phyloP scores from a whole-genome alignment of 1,284 basidiomycete species.

The Kalmanozyma brasiliensis region DNA sequence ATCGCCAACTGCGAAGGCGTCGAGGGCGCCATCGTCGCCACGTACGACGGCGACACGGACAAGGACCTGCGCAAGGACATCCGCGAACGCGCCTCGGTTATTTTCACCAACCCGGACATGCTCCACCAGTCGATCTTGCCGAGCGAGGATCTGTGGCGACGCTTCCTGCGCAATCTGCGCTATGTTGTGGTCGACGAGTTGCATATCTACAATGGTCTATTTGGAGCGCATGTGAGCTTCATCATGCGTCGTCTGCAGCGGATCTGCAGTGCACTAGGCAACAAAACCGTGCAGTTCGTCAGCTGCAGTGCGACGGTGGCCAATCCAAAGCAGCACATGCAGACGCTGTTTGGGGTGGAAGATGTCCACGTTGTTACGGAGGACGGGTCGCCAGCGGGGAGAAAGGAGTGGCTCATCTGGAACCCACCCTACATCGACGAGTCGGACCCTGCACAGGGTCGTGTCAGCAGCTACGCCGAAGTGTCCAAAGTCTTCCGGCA shows the following conservation, averaged over 20 bases:
- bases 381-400: conserved; percentile 84
- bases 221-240: conserved; percentile 62
- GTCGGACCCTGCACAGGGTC: conserved; percentile 73
- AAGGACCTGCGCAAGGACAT: conserved; percentile 72
- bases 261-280: conserved; percentile 84
- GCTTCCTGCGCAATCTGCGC: conserved; percentile 76
- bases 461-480: conserved; percentile 76
- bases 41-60: conserved; percentile 89
- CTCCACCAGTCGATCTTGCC: conserved; percentile 86
- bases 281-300: conserved; percentile 78
- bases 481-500: conserved; percentile 81
- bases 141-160: conserved; percentile 84
- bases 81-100: conserved; percentile 69
- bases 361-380: conserved; percentile 78
- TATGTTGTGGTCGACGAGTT: conserved; percentile 85
- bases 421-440: conserved; percentile 77
- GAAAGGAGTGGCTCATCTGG: conserved; percentile 72
- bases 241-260: conserved; percentile 73
- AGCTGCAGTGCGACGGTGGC: conserved; percentile 90
- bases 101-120: conserved; percentile 77
- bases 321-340: conserved; percentile 72
- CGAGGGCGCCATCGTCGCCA: conserved; percentile 75
- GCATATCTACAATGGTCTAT: conserved; percentile 75
- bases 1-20: conserved; percentile 75
- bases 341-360: conserved; percentile 70